phyloP scores from a whole-genome alignment of 805 yeast genomes.

The Candida golubevii region DNA sequence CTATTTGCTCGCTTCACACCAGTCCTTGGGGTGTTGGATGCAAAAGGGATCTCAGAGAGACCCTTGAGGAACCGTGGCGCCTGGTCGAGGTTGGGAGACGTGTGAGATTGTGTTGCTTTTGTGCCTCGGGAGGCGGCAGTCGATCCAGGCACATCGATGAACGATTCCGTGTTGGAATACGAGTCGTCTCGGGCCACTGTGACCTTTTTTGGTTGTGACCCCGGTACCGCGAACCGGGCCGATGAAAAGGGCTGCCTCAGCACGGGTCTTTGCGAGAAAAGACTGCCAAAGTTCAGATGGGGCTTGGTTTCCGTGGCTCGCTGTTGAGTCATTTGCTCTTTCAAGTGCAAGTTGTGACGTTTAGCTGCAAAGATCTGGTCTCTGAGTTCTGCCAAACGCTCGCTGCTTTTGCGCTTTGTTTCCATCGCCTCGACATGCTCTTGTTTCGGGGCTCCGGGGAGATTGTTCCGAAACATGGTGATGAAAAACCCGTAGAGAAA shows the following conservation, averaged over 20 bases:
- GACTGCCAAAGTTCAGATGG: constrained; percentile 2
- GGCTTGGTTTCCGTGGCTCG: constrained; percentile 3
- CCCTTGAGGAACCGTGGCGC: constrained; percentile 42
- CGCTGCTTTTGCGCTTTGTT: constrained; percentile 19
- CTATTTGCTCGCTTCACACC: background rate
- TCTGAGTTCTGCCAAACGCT: constrained; percentile 21
- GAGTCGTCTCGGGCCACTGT: constrained; percentile 24
- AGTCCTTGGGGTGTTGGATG: constrained; percentile 7
- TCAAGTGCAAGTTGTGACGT: constrained; percentile 17
- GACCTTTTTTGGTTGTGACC: constrained; percentile 1
- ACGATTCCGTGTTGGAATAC: constrained; percentile 24
- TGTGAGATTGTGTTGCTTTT: background rate
- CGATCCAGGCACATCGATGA: constrained; percentile 22
- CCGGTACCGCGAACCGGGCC: background rate
- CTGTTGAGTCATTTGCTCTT: constrained; percentile 8
- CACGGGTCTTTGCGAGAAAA: constrained; percentile 1
- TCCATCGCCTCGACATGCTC: constrained; percentile 31
- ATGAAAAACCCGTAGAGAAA: constrained; percentile 75
- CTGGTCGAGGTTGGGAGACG: constrained; percentile 39
- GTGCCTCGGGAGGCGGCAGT: background rate
- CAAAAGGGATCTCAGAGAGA: constrained; percentile 23
- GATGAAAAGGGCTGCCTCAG: background rate
- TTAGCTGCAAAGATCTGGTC: constrained; percentile 19
- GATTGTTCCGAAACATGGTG: constrained; percentile 87
- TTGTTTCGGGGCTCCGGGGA: constrained; percentile 41